phyloP scores from a whole-genome alignment of 2,329 filamentous ascomycete species.

The Phaeosphaeria sp. region DNA sequence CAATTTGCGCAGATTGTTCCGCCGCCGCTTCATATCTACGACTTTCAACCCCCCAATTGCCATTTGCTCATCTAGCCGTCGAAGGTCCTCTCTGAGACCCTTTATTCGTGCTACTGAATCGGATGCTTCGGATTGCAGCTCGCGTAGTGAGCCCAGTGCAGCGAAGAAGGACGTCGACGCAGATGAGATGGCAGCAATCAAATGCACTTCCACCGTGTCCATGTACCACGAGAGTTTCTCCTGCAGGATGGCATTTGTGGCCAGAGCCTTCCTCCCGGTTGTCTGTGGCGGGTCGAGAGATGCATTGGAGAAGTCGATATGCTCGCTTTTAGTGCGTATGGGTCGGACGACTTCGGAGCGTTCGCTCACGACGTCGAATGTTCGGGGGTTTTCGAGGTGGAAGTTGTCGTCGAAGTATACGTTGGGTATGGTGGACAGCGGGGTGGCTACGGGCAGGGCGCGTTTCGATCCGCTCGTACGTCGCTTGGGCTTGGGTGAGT shows the following conservation, averaged over 20 bases:
- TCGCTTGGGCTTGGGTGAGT: slow-evolving; percentile 55
- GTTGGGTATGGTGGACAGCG: slow-evolving; percentile 86
- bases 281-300: slow-evolving; percentile 62
- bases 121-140: slow-evolving; percentile 89
- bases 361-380: slow-evolving; percentile 95
- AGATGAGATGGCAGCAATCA: slow-evolving; percentile 94
- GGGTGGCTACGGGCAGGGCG: slow-evolving; percentile 75
- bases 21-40: slow-evolving; percentile 78
- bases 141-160: slow-evolving; percentile 85
- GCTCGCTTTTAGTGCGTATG: slow-evolving; percentile 54
- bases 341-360: slow-evolving; percentile 90
- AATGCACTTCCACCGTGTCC: slow-evolving; percentile 97
- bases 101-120: slow-evolving; percentile 91
- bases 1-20: slow-evolving; percentile 84
- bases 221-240: slow-evolving; percentile 99
- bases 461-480: slow-evolving; percentile 64
- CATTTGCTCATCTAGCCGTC: slow-evolving; percentile 83
- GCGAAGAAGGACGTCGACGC: slow-evolving; percentile 97
- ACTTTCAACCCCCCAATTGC: slow-evolving; percentile 84
- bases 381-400: slow-evolving; percentile 92
- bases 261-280: slow-evolving; percentile 77
- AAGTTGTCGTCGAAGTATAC: slow-evolving; percentile 97
- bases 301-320: slow-evolving; percentile 65
- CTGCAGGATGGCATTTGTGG: slow-evolving; percentile 95
- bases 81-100: slow-evolving; percentile 76